Conservation (phyloP, 352 stramenopile species). For the Phytophthora sansomeana region DNA sequence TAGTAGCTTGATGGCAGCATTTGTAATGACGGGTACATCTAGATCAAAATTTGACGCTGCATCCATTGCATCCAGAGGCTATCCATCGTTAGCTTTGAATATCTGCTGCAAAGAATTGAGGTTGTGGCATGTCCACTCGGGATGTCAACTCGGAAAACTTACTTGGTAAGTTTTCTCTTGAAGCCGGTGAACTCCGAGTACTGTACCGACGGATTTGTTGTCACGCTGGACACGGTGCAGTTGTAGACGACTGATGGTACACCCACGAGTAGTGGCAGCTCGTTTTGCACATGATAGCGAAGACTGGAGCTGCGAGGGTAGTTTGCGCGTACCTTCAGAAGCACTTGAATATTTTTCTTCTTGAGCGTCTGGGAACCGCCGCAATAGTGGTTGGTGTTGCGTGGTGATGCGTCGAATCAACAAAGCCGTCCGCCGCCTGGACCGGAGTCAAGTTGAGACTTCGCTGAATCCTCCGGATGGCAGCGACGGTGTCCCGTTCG, state of each 20-base stretch:
- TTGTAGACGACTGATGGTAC: constrained; percentile 54
- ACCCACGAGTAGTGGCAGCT: constrained; percentile 49
- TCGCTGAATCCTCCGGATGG: constrained; percentile 2
- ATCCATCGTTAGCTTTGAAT: too few relatives aligned
- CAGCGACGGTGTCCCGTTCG: not conserved
- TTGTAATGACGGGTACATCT: too few relatives aligned
- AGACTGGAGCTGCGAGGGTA: constrained; percentile 12
- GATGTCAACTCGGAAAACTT: constrained; percentile 59
- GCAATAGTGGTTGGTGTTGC: too few relatives aligned
- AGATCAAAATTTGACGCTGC: too few relatives aligned
- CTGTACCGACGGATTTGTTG: constrained; percentile 47
- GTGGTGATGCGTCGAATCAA: constrained; percentile 2
- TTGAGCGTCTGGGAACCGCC: too few relatives aligned
- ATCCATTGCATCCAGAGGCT: not conserved
- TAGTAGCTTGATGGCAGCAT: too few relatives aligned
- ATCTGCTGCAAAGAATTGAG: too few relatives aligned
- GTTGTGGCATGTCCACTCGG: too few relatives aligned
- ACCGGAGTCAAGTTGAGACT: constrained; percentile 1
- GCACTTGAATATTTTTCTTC: too few relatives aligned
- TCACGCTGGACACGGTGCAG: constrained; percentile 44
- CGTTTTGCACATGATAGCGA: constrained; percentile 23
- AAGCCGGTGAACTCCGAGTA: constrained; percentile 67
- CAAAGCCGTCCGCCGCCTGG: not conserved
- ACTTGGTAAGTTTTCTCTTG: constrained; percentile 49
- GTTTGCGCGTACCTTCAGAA: too few relatives aligned